Base-by-base conservation (phyloP, 495 filamentous ascomycete genomes). In the Hypoxylon rickii region DNA sequence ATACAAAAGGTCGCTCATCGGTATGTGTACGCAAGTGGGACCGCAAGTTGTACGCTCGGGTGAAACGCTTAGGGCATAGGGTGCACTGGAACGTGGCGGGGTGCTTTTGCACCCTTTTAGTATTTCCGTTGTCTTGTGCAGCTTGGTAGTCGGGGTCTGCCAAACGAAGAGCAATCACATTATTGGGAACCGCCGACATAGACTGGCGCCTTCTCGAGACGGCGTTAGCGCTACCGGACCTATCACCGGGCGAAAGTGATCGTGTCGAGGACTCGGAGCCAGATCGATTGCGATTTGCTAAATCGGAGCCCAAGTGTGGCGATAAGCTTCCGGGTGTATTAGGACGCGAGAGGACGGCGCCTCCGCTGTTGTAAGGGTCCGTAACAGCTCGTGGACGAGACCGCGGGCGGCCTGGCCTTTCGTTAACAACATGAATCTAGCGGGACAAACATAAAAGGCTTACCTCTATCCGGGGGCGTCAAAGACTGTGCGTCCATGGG, bases 21-120 rank as follows among this genome's bases (percentile, higher is more conserved):
- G 91, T 96, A 67, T 96, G 91, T 0, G 92, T 96, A 17, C 91
- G 89, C 20, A 96, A 78, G 70, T 96, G 91, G n/a, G 89, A 93
- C 6, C 91, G 87, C 13, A 96, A 72, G 54, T 96, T 96, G 69
- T 96, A 94, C 3, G 90, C 90, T 38, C 90, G 83, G 1, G 90
- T 95, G 60, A 94, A 95, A 3, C 87, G 84, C 65, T 96, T 95
- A 3, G 90, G 90, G 53, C 90, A 96, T 4, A 95, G 77, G 8
- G 70, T 86, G 63, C 90, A 96, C 59, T 94, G 89, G 69, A 94
- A 96, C 1, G 89, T 96, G 3, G 90, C 90, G 1, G 94, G 94
- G 66, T 98, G 94, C 61, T 97, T 98, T 67, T 98, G 94, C 7
- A 89, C 84, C 7, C 94, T 88, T 62, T 89, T 93, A 3, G 80